phyloP scores from a whole-genome alignment of 495 filamentous ascomycete genomes.

The Pseudoneurospora amorphoporcata region DNA sequence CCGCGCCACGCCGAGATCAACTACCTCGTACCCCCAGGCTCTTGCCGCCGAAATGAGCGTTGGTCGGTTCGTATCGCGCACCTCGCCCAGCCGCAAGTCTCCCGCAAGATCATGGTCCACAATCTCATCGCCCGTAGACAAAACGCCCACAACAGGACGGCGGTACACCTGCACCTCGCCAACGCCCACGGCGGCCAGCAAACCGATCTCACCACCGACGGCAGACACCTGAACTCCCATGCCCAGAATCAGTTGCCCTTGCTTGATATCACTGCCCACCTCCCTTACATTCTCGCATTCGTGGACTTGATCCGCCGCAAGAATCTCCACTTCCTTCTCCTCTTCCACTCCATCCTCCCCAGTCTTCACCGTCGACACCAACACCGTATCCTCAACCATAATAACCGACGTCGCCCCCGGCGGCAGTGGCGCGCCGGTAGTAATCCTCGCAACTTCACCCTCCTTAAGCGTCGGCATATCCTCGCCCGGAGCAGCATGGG shows the following conservation, averaged over 20 bases:
- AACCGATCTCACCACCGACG: conserved; percentile 80
- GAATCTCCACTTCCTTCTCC: conserved; percentile 77
- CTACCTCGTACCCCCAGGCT: conserved; percentile 66
- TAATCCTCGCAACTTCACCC: conserved; percentile 80
- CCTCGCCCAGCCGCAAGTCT: conserved; percentile 63
- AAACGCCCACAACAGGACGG: conserved; percentile 69
- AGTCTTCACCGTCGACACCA: conserved; percentile 75
- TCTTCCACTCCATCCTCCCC: conserved; percentile 80
- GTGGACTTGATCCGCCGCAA: conserved; percentile 55
- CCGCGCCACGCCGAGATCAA: conserved; percentile 80
- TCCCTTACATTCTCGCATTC: conserved; percentile 84
- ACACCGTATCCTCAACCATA: conserved; percentile 91
- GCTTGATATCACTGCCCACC: conserved; percentile 74
- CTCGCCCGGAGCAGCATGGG: conserved; percentile 62
- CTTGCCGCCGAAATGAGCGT: conserved; percentile 66
- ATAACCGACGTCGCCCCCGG: conserved; percentile 82
- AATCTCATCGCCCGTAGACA: conserved; percentile 94
- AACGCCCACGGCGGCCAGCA: conserved; percentile 77
- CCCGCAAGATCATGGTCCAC: conserved; percentile 61
- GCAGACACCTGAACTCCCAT: conserved; percentile 71
- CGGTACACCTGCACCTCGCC: conserved; percentile 62
- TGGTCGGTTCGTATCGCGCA: conserved; percentile 86
- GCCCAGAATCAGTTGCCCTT: conserved; percentile 56
- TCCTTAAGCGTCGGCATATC: conserved; percentile 47
- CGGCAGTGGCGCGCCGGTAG: conserved; percentile 87